These are phyloP conservation scores for Cruciata laevipes DNA, from an alignment of 257 asterid species.

Conservation along the genomic window DNA sequence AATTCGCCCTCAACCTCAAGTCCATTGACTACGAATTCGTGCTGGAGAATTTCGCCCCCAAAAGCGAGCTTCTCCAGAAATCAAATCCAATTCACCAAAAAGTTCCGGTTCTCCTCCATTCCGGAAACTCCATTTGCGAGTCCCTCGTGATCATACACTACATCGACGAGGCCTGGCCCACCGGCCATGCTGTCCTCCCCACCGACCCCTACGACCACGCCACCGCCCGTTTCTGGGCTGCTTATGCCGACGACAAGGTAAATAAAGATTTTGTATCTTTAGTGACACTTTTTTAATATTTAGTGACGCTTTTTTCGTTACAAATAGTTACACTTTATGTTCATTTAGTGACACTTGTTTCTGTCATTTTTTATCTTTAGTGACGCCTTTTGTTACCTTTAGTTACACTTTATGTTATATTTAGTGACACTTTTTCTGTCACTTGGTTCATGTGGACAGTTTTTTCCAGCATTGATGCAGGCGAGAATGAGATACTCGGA, in stretches of 20 bases:
- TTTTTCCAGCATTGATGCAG: background rate
- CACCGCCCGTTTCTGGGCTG: slow-evolving; percentile 30
- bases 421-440: no score
- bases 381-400: no score
- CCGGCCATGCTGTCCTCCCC: slow-evolving; percentile 22
- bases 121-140: slow-evolving; percentile 22
- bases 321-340: background rate
- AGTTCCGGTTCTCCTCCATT: slow-evolving; percentile 31
- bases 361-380: no score
- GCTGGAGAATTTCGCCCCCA: slow-evolving; percentile 6
- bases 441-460: background rate
- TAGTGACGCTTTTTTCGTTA: no score
- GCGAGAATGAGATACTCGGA: background rate
- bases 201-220: slow-evolving; percentile 31
- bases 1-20: slow-evolving; percentile 32
- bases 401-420: background rate
- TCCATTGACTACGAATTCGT: slow-evolving; percentile 17
- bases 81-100: slow-evolving; percentile 29
- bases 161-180: slow-evolving; percentile 29
- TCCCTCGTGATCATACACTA: slow-evolving; percentile 28
- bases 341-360: no score
- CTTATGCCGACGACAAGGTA: slow-evolving; percentile 29
- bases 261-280: no score
- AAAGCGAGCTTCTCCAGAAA: slow-evolving; percentile 32
- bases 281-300: no score